phyloP scores from a whole-genome alignment of 164 flowering plant genomes.

The Liriodendron chinense region DNA sequence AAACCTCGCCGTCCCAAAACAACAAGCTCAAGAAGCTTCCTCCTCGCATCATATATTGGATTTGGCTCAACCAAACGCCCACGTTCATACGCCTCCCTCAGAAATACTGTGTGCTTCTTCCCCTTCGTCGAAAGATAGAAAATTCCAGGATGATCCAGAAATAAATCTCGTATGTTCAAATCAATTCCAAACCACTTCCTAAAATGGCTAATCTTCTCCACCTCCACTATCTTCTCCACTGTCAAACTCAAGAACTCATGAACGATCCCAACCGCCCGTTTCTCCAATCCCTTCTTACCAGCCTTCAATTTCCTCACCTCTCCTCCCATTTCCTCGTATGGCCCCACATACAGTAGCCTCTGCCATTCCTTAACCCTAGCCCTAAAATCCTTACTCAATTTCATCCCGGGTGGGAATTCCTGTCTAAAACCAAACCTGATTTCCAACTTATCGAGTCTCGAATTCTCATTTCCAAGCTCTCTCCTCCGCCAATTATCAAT shows the following conservation, averaged over 20 bases:
- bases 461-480: constrained; percentile 48
- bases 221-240: constrained; percentile 76
- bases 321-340: constrained; percentile 50
- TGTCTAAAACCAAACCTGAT: constrained; percentile 59
- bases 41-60: constrained; percentile 70
- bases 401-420: constrained; percentile 84
- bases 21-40: constrained; percentile 83
- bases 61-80: constrained; percentile 69
- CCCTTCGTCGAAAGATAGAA: constrained; percentile 85
- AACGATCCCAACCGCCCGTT: constrained; percentile 76
- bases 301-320: constrained; percentile 37
- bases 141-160: constrained; percentile 88
- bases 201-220: constrained; percentile 94
- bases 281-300: constrained; percentile 55
- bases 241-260: constrained; percentile 93
- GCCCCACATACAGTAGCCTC: constrained; percentile 64
- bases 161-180: constrained; percentile 78
- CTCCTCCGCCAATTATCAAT: constrained; percentile 71
- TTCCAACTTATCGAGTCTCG: constrained; percentile 39
- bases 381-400: constrained; percentile 60
- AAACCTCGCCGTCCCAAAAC: constrained; percentile 56
- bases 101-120: constrained; percentile 68
- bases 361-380: constrained; percentile 87
- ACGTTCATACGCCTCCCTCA: constrained; percentile 79
- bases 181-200: constrained; percentile 84